Evolutionary conservation across 164 flowering plant genomes (phyloP).

Genomic region (Chloranthus sessilifolius): DNA sequence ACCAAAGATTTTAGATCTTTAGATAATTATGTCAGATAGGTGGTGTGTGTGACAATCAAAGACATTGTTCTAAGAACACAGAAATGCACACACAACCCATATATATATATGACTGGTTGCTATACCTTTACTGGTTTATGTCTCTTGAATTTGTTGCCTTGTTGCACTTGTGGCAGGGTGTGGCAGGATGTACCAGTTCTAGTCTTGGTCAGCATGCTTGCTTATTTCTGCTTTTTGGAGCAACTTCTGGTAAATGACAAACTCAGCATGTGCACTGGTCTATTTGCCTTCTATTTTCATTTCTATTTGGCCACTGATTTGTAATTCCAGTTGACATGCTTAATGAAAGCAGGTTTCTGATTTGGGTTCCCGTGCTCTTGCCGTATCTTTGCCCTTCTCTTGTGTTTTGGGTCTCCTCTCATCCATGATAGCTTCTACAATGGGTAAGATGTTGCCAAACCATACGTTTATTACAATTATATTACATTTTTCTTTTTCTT

Average conservation of each 20-base stretch:
- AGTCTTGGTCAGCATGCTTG: constrained; percentile 83
- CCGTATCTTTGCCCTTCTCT: constrained; percentile 73
- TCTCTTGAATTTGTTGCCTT: too few relatives aligned
- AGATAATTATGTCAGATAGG: too few relatives aligned
- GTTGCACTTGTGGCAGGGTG: constrained; percentile 40
- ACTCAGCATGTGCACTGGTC: not conserved
- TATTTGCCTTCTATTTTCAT: not conserved
- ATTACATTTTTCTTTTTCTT: not conserved
- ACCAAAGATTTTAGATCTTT: too few relatives aligned
- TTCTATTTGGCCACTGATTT: not conserved
- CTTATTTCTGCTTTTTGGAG: constrained; percentile 87
- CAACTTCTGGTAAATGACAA: constrained; percentile 59
- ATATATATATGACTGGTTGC: too few relatives aligned
- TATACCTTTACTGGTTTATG: too few relatives aligned
- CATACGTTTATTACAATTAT: too few relatives aligned
- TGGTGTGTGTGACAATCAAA: too few relatives aligned
- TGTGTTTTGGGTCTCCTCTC: constrained; percentile 80
- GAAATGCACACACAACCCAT: too few relatives aligned
- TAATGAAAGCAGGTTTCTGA: constrained; percentile 47
- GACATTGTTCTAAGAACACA: too few relatives aligned
- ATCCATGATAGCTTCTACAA: constrained; percentile 75
- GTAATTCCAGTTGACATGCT: not conserved
- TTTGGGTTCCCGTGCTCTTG: constrained; percentile 65
- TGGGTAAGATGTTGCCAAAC: constrained; percentile 41
- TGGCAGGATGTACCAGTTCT: constrained; percentile 87